Evolutionary conservation across 2,329 filamentous ascomycete genomes (phyloP).

Genomic region (Pseudopyricularia cyperi): DNA sequence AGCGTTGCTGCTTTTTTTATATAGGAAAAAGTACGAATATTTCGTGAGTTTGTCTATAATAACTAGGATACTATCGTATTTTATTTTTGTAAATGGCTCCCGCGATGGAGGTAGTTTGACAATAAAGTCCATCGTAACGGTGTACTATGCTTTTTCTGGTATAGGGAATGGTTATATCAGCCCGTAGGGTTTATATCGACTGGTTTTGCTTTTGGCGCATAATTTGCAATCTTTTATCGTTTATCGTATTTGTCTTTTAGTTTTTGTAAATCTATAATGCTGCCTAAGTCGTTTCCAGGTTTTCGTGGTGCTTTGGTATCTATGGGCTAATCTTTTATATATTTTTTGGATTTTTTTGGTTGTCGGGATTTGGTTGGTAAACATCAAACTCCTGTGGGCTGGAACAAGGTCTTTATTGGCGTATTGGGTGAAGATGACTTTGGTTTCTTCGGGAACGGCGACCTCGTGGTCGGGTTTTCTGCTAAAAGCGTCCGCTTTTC

Average conservation of each 20-base stretch:
- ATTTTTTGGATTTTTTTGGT: too few relatives aligned
- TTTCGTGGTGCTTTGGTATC: not conserved
- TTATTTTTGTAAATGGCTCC: not conserved
- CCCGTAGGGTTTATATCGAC: not conserved
- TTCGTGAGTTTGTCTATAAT: not conserved
- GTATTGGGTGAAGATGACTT: constrained; percentile 17
- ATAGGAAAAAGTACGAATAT: not conserved
- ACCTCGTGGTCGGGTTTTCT: constrained; percentile 14
- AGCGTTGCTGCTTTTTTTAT: not conserved
- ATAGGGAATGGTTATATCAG: not conserved
- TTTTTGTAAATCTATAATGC: not conserved
- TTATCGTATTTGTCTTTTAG: not conserved
- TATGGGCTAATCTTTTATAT: not conserved
- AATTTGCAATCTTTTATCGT: not conserved
- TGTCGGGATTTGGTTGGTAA: not conserved
- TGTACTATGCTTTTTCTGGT: not conserved
- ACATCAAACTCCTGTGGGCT: too few relatives aligned
- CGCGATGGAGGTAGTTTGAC: not conserved
- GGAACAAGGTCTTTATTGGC: constrained; percentile 1
- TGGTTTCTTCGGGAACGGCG: constrained; percentile 3
- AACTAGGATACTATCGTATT: not conserved
- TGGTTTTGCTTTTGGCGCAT: not conserved
- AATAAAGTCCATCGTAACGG: not conserved
- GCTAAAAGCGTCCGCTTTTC: constrained; percentile 8
- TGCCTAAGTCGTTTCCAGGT: not conserved